Evolutionary conservation across 2,329 filamentous ascomycete species (phyloP).

Genomic region (Fusarium equiseti): DNA sequence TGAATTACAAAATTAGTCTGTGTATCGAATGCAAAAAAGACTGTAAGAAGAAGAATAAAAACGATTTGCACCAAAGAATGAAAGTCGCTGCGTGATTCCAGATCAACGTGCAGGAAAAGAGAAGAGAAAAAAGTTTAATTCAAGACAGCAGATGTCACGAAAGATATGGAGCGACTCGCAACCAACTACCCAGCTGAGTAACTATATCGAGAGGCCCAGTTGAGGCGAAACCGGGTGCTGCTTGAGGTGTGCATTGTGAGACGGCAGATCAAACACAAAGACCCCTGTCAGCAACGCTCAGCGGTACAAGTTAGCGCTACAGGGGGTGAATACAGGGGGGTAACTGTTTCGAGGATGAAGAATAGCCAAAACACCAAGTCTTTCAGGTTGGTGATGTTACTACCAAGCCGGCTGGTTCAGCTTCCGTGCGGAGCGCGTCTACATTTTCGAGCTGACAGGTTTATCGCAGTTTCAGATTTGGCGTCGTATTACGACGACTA

Average conservation of each 20-base stretch:
- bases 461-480: conserved; percentile 21
- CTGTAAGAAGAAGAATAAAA: conserved; percentile 19
- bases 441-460: background rate
- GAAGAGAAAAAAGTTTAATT: background rate
- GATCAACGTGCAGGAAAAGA: conserved; percentile 27
- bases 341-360: background rate
- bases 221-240: conserved; percentile 44
- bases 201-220: background rate
- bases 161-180: conserved; percentile 23
- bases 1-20: conserved; percentile 25
- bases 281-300: conserved; percentile 13
- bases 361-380: background rate
- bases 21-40: conserved; percentile 10
- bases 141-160: background rate
- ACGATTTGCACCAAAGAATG: conserved; percentile 21
- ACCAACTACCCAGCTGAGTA: background rate
- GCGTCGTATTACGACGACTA: conserved; percentile 2
- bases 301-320: conserved; percentile 3
- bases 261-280: conserved; percentile 41
- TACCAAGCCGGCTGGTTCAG: conserved; percentile 26
- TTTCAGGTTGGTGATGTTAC: background rate
- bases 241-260: conserved; percentile 40
- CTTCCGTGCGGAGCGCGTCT: conserved; percentile 19
- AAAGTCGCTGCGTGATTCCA: conserved; percentile 34
- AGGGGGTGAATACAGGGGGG: background rate